These are phyloP conservation scores for Sporisorium sorghi DNA, from an alignment of 1,284 basidiomycete species.

Conservation along the genomic window DNA sequence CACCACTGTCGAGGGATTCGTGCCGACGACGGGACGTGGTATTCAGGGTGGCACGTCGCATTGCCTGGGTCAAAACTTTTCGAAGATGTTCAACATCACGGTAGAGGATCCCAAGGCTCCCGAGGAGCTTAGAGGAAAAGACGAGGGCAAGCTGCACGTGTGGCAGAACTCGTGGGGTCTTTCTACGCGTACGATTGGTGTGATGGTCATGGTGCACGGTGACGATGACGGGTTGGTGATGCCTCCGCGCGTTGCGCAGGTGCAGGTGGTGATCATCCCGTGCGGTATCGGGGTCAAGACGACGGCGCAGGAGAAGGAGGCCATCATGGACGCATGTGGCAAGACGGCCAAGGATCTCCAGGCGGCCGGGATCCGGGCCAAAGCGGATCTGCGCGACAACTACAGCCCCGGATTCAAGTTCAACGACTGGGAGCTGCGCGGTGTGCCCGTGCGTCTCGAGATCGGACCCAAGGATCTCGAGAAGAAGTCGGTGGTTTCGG, in stretches of 20 bases:
- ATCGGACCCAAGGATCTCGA: conserved; percentile 92
- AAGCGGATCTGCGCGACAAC: conserved; percentile 90
- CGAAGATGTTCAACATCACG: conserved; percentile 96
- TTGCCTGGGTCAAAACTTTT: conserved; percentile 98
- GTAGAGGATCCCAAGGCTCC: conserved; percentile 80
- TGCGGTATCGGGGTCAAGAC: conserved; percentile 80
- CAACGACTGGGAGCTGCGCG: conserved; percentile 93
- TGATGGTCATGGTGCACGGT: conserved; percentile 99
- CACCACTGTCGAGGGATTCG: conserved; percentile 97
- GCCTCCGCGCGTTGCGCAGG: conserved; percentile 90
- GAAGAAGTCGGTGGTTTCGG: conserved; percentile 83
- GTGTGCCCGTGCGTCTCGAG: conserved; percentile 95
- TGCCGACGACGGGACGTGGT: conserved; percentile 94
- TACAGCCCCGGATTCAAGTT: conserved; percentile 99
- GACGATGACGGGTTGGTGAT: conserved; percentile 97
- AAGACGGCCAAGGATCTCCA: conserved; percentile 73
- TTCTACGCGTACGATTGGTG: conserved; percentile 93
- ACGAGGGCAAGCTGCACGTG: conserved; percentile 77
- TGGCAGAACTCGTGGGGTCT: conserved; percentile 99
- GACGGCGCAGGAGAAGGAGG: conserved; percentile 73
- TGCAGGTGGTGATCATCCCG: conserved; percentile 92
- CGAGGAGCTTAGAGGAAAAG: conserved; percentile 61
- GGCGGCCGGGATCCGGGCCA: conserved; percentile 82
- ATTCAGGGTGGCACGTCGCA: conserved; percentile 99
- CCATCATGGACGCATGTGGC: conserved; percentile 79